Evolutionary conservation across 306 rosid genomes (phyloP).

Genomic region (Clitoria ternatea): DNA sequence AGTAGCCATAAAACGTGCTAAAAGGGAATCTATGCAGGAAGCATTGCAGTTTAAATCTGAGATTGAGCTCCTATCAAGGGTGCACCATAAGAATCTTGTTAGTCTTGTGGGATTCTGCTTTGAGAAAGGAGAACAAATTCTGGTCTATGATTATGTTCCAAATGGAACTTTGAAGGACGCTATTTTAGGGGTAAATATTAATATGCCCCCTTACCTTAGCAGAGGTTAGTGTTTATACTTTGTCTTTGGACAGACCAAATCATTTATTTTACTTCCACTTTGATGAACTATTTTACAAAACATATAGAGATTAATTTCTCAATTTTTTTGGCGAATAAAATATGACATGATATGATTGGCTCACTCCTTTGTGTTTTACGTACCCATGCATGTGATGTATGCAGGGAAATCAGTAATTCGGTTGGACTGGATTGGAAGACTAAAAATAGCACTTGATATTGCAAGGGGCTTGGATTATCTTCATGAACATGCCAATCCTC

Average conservation of each 20-base stretch:
- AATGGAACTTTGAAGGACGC: constrained; percentile 52
- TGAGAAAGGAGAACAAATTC: constrained; percentile 56
- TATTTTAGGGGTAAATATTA: constrained; percentile 38
- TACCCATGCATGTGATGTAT: neutral
- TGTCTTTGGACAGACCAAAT: neutral
- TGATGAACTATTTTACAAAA: neutral
- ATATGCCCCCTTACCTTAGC: neutral
- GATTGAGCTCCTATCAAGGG: constrained; percentile 69
- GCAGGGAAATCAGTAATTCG: constrained; percentile 45
- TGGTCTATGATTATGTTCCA: constrained; percentile 50
- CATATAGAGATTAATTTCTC: no score
- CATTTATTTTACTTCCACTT: neutral
- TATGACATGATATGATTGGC: neutral
- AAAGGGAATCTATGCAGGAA: constrained; percentile 49
- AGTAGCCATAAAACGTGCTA: constrained; percentile 53
- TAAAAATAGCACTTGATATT: constrained; percentile 41
- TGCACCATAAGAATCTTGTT: constrained; percentile 65
- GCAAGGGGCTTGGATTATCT: constrained; percentile 60
- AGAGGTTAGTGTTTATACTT: neutral
- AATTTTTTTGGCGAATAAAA: neutral
- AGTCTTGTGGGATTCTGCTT: constrained; percentile 61
- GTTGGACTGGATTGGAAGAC: constrained; percentile 57
- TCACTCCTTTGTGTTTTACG: neutral
- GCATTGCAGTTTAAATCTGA: constrained; percentile 51
- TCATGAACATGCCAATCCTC: constrained; percentile 59